Evolutionary conservation across 345 rosid genomes (phyloP), one percentile per base, ranked within the genome.

Genomic region (Heritiera fomes): DNA sequence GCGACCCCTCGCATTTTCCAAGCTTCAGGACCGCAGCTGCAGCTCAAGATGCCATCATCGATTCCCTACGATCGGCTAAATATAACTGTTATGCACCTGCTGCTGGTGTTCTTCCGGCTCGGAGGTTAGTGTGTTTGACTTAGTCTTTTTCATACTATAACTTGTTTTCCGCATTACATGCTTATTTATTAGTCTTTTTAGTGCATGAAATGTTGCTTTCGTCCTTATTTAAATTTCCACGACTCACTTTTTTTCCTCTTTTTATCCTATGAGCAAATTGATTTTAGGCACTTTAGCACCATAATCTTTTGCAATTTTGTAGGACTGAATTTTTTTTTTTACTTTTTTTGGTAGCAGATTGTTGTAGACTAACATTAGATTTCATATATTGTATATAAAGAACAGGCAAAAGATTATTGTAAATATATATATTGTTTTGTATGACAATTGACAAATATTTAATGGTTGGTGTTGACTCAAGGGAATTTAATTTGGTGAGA

Each of bases 1-100:
- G 98, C 40, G 93, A 93, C 46, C 94, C 96, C 30, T 88, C 98
- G 6, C 78, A 52, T 20, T 89, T 88, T 71, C 86, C 92, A 17
- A 82, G 87, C 84, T 91, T 89, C 78, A 84, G 91, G 10, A 89
- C 94, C 30, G 7, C 76, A 23, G 34, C 82, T 23, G 85, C 47
- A 1, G 94, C 91, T 0, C 92, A 87, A 78, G 90, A 87, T 61
- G 94, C 93, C 59, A 59, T 91, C 53, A 79, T 85, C 49, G 79
- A 87, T 17, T 82, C 87, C 45, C 75, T 91, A 43, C 83, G 84
- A 32, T 90, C 94, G 52, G 88, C 83, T 5, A 75, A 88, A 50
- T 82, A 53, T 81, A 93, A 91, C 45, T 67, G 75, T 23, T 90
- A 93, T 77, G 13, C 84, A 45, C 85, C 92, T 17, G 43, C 79